phyloP scores from a whole-genome alignment of 805 yeast genomes.

The Candida pseudoglaebosa region DNA sequence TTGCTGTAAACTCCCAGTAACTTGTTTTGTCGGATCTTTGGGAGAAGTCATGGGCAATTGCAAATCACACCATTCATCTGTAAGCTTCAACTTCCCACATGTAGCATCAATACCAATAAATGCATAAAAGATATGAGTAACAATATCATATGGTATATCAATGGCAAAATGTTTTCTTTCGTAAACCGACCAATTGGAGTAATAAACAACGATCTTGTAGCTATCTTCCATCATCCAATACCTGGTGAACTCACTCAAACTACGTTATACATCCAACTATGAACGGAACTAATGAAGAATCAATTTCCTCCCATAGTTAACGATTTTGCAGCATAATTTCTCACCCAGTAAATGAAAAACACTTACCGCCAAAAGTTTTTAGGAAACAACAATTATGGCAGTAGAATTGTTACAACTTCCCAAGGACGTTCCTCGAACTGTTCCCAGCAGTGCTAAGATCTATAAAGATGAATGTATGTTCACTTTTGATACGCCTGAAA shows the following conservation, averaged over 20 bases:
- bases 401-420: conserved; percentile 10
- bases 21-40: conserved; percentile 11
- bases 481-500: conserved; percentile 68
- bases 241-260: too few species aligned
- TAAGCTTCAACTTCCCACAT: conserved; percentile 50
- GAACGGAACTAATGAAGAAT: too few species aligned
- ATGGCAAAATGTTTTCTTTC: conserved; percentile 46
- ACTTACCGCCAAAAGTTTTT: too few species aligned
- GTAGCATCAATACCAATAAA: conserved; percentile 57
- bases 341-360: neutral
- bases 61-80: conserved; percentile 67
- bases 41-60: conserved; percentile 33
- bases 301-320: too few species aligned
- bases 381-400: neutral
- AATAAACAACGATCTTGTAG: conserved; percentile 41
- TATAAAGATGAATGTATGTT: conserved; percentile 89
- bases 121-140: conserved; percentile 76
- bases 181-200: conserved; percentile 46
- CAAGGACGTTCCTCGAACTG: conserved; percentile 14
- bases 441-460: conserved; percentile 34
- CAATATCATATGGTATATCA: conserved; percentile 53
- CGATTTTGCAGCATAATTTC: neutral
- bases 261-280: too few species aligned
- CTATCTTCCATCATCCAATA: neutral
- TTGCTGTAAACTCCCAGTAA: conserved; percentile 49